Evolutionary conservation across 73 alveolate species (phyloP).

Genomic region (Stentor coeruleus): DNA sequence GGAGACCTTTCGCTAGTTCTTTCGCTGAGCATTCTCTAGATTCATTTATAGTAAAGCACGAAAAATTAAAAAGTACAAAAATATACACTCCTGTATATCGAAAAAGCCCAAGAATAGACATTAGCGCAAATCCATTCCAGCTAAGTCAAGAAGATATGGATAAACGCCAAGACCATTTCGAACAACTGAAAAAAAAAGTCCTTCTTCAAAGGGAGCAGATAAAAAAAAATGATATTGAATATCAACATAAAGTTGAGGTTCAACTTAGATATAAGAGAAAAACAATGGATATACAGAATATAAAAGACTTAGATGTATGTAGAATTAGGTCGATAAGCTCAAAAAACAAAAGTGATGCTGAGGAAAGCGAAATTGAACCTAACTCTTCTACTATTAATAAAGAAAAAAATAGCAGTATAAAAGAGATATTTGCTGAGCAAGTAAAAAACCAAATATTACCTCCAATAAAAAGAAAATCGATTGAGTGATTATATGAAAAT

Average conservation of each 20-base stretch:
- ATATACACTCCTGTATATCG: not conserved
- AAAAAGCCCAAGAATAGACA: not conserved
- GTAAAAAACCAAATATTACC: no score
- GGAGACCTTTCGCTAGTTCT: conserved; percentile 2
- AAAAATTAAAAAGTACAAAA: not conserved
- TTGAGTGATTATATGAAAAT: no score
- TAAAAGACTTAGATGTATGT: no score
- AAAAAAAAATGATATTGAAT: not conserved
- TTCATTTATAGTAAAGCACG: not conserved
- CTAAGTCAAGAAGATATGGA: not conserved
- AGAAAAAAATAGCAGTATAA: no score
- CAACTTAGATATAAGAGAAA: not conserved
- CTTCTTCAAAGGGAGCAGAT: not conserved
- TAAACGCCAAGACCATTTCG: not conserved
- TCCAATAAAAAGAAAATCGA: no score
- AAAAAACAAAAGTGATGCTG: no score
- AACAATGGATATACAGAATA: no score
- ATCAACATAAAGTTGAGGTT: not conserved
- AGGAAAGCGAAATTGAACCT: no score
- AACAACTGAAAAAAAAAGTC: not conserved
- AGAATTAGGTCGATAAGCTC: no score
- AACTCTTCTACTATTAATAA: no score
- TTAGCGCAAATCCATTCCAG: not conserved
- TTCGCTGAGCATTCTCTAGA: not conserved
- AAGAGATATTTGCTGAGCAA: no score